These are phyloP conservation scores for Brassica cretica DNA, from an alignment of 345 rosid genomes.

Conservation along the genomic window DNA sequence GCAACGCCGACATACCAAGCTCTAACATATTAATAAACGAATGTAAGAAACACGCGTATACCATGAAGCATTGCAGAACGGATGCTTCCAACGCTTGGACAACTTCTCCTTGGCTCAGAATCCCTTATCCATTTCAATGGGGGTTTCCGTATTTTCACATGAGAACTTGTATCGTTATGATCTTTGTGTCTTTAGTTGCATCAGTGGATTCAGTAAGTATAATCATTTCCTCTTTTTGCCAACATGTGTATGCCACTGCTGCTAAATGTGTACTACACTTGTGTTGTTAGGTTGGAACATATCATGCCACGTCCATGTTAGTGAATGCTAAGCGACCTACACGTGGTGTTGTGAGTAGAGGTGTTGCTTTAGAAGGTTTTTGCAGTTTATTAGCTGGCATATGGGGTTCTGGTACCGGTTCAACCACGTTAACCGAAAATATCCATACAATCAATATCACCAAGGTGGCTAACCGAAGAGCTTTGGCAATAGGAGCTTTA, in stretches of 20 bases:
- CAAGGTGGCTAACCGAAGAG: conserved; percentile 75
- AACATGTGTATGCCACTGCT: background rate
- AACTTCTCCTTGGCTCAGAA: conserved; percentile 86
- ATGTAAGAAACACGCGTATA: conserved; percentile 79
- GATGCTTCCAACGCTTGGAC: conserved; percentile 73
- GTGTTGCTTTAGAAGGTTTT: conserved; percentile 89
- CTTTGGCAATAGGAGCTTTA: conserved; percentile 62
- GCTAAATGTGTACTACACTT: conserved; percentile 19
- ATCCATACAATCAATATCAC: conserved; percentile 73
- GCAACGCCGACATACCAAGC: conserved; percentile 71
- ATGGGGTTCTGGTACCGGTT: conserved; percentile 92
- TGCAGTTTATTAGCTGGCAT: conserved; percentile 91
- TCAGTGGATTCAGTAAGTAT: conserved; percentile 89
- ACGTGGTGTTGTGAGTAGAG: conserved; percentile 85
- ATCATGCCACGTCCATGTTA: conserved; percentile 71
- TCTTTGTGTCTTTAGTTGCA: conserved; percentile 76
- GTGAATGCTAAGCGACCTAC: conserved; percentile 76
- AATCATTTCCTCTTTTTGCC: background rate
- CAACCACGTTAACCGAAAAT: conserved; percentile 86
- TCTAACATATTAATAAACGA: conserved; percentile 74
- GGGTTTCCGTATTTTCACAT: conserved; percentile 78
- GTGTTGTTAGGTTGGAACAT: conserved; percentile 68
- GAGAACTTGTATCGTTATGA: conserved; percentile 83
- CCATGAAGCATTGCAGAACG: conserved; percentile 90
- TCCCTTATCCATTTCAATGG: conserved; percentile 93